These are phyloP conservation scores for Pseudogymnoascus sp. DNA, from an alignment of 2,329 filamentous ascomycete genomes.

Conservation along the genomic window DNA sequence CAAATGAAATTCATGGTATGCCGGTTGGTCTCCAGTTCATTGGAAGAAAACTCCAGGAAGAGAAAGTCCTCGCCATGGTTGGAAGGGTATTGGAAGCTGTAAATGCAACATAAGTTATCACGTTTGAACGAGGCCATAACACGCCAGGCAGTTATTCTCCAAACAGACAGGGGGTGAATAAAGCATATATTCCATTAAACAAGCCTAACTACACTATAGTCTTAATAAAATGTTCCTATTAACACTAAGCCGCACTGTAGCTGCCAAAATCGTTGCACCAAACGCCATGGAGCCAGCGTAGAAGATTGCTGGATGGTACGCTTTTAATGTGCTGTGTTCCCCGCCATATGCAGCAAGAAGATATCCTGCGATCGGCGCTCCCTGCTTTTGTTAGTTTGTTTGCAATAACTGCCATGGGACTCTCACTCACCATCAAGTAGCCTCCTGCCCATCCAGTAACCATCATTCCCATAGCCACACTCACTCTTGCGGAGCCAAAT, in stretches of 20 bases:
- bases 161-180: not conserved
- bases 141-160: too few relatives aligned
- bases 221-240: constrained; percentile 31
- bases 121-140: too few relatives aligned
- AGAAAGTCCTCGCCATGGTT: constrained; percentile 80
- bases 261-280: constrained; percentile 35
- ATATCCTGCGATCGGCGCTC: constrained; percentile 51
- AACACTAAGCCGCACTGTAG: constrained; percentile 35
- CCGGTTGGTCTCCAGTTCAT: constrained; percentile 80
- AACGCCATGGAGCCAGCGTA: constrained; percentile 48
- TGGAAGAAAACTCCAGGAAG: constrained; percentile 70
- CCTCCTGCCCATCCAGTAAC: constrained; percentile 52
- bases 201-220: constrained; percentile 21
- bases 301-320: constrained; percentile 53
- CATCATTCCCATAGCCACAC: constrained; percentile 53
- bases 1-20: constrained; percentile 68
- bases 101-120: not conserved
- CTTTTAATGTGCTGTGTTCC: constrained; percentile 37
- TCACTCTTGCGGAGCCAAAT: constrained; percentile 45
- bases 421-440: constrained; percentile 46
- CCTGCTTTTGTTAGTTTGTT: constrained; percentile 26
- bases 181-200: not conserved
- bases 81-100: constrained; percentile 41
- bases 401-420: not conserved
- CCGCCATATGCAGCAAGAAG: constrained; percentile 47